Conservation (phyloP, 2,329 filamentous ascomycete genomes). For the Fusarium fujikuroi region DNA sequence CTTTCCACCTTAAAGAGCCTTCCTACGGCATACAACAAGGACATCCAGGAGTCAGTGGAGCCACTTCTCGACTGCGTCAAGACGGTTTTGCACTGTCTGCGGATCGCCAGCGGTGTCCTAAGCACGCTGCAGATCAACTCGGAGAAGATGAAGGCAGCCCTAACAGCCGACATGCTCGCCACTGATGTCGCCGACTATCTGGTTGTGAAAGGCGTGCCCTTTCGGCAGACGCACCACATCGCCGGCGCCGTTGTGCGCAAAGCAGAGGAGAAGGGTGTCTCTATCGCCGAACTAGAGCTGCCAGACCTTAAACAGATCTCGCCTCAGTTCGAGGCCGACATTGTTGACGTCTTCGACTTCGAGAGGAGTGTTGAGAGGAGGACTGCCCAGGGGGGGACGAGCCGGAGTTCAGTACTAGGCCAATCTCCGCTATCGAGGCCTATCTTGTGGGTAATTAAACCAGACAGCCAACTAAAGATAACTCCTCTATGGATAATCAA, state of each 20-base stretch:
- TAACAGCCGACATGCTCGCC: background rate
- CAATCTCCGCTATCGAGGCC: background rate
- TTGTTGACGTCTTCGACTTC: background rate
- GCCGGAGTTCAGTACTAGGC: background rate
- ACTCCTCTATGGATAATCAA: background rate
- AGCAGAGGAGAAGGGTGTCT: background rate
- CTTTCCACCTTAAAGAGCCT: background rate
- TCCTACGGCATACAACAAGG: background rate
- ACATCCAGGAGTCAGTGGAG: background rate
- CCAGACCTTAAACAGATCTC: background rate
- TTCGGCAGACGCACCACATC: background rate
- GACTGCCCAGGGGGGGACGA: background rate
- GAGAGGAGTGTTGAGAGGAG: background rate
- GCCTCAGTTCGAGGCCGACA: background rate
- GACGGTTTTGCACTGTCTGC: background rate
- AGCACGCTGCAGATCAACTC: background rate
- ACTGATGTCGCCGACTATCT: background rate
- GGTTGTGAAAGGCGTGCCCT: background rate
- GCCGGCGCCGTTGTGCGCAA: background rate
- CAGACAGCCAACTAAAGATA: background rate
- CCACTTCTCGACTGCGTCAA: background rate
- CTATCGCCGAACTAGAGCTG: background rate
- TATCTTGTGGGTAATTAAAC: background rate
- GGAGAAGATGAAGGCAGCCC: background rate
- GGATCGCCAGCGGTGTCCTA: background rate